Evolutionary conservation across 2,329 filamentous ascomycete species (phyloP), one percentile per base, ranked within the genome.

Genomic region (Penicillium vulpinum): DNA sequence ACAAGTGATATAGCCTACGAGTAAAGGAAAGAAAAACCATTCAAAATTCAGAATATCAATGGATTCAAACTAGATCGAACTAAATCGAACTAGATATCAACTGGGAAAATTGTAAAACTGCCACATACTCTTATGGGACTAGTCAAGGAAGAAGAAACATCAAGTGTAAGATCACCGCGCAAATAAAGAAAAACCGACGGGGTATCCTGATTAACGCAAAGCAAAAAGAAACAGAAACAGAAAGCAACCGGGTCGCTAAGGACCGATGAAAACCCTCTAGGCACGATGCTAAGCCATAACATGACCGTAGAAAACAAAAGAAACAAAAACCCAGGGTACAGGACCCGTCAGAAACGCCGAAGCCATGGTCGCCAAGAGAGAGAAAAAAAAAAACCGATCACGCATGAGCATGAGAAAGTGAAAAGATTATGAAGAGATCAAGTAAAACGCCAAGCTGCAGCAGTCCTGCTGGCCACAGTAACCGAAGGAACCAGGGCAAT

Each of bases 151-250:
- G 45, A 46, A 49, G 18, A 59, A 56, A 46, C 47, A 61, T 36
- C 47, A 59, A 65, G 64, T 54, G 43, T n/a, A n/a, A 64, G 57
- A 64, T 67, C 60, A 62, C 63, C 65, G 59, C 63, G 65, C 65
- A 58, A 58, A 59, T 51, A 60, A 40, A 59, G 52, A 60, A 40
- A 54, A 61, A 66, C 67, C 69, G 64, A 71, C 68, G 67, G 71
- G 71, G 71, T 73, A 73, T 73, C 71, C 68, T 69, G 64, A 67
- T 61, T 54, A 67, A 57, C 36, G 53, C 48, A 59, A 56, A 60
- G 62, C 47, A 60, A 55, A 62, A 49, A 15, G 38, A 35, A 43
- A 43, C 40, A 33, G 36, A 6, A 31, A n/a, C 31, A 51, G 41
- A n/a, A 54, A 56, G 56, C 58, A 26, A 36, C 51, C 48, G 45